Evolutionary conservation across 202 grass and related monocot species (phyloP).

Genomic region (Panicum hallii): DNA sequence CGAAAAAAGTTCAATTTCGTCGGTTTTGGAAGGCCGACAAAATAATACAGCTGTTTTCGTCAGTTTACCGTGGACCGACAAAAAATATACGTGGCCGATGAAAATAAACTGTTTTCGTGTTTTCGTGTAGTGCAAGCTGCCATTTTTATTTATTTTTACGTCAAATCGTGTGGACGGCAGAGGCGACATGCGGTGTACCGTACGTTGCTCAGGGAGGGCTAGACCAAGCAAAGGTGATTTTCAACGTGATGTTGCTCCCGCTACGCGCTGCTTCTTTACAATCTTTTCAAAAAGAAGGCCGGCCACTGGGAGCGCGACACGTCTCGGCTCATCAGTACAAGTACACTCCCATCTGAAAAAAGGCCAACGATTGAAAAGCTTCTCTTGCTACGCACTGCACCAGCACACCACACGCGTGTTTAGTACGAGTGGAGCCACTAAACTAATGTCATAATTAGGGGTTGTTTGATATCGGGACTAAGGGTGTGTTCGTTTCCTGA

Average conservation of each 20-base stretch:
- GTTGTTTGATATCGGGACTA: too few relatives aligned
- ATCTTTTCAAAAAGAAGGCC: background rate
- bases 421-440: slow-evolving; percentile 40
- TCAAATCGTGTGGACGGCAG: background rate
- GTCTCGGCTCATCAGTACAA: background rate
- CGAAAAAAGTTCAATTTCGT: too few relatives aligned
- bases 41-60: too few relatives aligned
- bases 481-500: too few relatives aligned
- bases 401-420: slow-evolving; percentile 23
- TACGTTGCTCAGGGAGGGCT: background rate
- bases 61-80: too few relatives aligned
- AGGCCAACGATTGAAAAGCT: background rate
- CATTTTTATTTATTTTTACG: background rate
- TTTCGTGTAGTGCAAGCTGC: too few relatives aligned
- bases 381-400: slow-evolving; percentile 8
- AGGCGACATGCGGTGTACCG: too few relatives aligned
- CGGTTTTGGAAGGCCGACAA: too few relatives aligned
- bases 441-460: background rate
- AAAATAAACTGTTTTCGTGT: too few relatives aligned
- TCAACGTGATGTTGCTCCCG: background rate
- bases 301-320: slow-evolving; percentile 12
- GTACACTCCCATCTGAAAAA: background rate
- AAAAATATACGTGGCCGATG: too few relatives aligned
- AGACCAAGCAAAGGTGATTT: background rate
- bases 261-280: background rate